Evolutionary conservation across 1,284 basidiomycete genomes (phyloP).

Genomic region (Naganishia sp.): DNA sequence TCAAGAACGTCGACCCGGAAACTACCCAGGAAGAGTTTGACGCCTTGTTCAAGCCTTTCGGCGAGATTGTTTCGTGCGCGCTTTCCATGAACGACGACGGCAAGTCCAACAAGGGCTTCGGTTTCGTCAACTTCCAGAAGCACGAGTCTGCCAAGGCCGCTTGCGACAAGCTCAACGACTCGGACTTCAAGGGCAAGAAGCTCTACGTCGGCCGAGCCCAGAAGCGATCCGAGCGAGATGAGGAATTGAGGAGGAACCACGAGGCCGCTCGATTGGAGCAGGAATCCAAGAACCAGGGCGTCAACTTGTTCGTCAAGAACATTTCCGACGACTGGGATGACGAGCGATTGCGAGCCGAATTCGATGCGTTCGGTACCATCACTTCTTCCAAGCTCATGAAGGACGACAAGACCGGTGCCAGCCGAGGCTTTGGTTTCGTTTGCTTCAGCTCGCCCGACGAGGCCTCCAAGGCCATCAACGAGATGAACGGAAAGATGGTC

Average conservation of each 20-base stretch:
- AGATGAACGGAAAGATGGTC: constrained; percentile 99
- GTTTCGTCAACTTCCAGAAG: constrained; percentile 93
- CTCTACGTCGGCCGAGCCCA: constrained; percentile 96
- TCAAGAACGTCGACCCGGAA: constrained; percentile 90
- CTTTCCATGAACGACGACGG: constrained; percentile 80
- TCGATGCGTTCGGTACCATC: constrained; percentile 95
- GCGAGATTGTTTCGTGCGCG: constrained; percentile 85
- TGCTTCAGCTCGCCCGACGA: constrained; percentile 99
- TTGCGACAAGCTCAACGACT: constrained; percentile 87
- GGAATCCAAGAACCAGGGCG: constrained; percentile 96
- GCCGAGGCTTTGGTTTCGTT: constrained; percentile 92
- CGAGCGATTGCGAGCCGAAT: constrained; percentile 90
- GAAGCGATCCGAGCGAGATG: constrained; percentile 98
- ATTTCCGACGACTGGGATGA: constrained; percentile 88
- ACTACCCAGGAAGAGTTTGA: constrained; percentile 85
- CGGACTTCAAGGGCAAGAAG: constrained; percentile 82
- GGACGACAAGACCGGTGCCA: constrained; percentile 68
- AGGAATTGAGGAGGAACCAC: constrained; percentile 90
- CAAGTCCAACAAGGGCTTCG: constrained; percentile 81
- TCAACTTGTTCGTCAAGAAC: constrained; percentile 99
- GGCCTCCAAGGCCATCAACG: constrained; percentile 97
- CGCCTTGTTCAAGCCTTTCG: constrained; percentile 76
- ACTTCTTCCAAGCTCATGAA: constrained; percentile 99
- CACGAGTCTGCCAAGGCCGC: constrained; percentile 92
- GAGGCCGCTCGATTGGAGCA: constrained; percentile 97